Conservation (phyloP, 495 filamentous ascomycete species). For the Penicillium psychrofluorescens region DNA sequence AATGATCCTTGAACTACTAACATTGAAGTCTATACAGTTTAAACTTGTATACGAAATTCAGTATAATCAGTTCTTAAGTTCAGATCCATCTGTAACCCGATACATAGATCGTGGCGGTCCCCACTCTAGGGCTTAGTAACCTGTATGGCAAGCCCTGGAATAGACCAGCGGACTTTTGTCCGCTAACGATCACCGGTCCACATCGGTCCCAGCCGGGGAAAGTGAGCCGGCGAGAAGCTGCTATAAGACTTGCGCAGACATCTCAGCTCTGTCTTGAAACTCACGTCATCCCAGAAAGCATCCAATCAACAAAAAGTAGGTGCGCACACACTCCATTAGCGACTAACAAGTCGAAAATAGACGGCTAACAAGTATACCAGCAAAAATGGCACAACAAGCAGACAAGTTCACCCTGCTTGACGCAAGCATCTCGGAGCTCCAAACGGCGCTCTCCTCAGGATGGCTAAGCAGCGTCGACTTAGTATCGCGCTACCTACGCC, state of each 20-base stretch:
- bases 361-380: neutral
- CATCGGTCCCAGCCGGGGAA: neutral
- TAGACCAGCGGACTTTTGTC: neutral
- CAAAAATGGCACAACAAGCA: constrained; percentile 12
- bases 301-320: too few species aligned
- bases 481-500: constrained; percentile 39
- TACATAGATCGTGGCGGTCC: too few species aligned
- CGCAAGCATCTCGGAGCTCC: constrained; percentile 45
- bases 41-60: too few species aligned
- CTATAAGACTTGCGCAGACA: too few species aligned
- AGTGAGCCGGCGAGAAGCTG: neutral
- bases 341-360: neutral
- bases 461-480: constrained; percentile 39
- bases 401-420: constrained; percentile 52
- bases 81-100: too few species aligned
- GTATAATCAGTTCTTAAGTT: too few species aligned
- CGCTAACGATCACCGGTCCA: neutral
- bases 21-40: too few species aligned
- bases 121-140: too few species aligned
- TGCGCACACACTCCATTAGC: too few species aligned
- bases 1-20: too few species aligned
- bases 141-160: too few species aligned
- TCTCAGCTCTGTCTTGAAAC: neutral
- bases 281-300: neutral
- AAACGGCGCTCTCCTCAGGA: constrained; percentile 30